Percentiles rank a stretch among this genome's conserved stretches.
These are phyloP conservation scores for Coniochaeta ligniaria DNA, from an alignment of 2,329 filamentous ascomycete species.

Conservation along the genomic window DNA sequence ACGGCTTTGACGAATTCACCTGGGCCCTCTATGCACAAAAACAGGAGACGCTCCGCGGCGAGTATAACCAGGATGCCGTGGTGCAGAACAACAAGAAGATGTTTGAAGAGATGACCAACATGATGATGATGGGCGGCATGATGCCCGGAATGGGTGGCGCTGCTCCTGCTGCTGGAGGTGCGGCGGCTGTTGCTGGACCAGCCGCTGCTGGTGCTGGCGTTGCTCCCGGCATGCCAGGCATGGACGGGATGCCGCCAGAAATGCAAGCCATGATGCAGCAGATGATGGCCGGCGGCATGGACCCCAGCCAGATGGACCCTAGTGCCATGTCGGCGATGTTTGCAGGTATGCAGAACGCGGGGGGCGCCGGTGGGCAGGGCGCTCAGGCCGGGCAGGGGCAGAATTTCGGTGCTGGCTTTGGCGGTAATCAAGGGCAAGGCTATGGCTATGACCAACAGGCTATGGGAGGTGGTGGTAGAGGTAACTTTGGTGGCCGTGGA, in stretches of 20 bases:
- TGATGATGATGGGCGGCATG: constrained; percentile 57
- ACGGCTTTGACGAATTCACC: constrained; percentile 97
- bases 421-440: constrained; percentile 36
- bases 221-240: constrained; percentile 36
- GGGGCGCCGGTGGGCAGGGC: constrained; percentile 28
- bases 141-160: constrained; percentile 42
- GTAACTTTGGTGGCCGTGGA: constrained; percentile 21
- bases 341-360: constrained; percentile 44
- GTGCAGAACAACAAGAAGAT: constrained; percentile 69
- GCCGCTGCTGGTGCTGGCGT: constrained; percentile 16
- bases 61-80: constrained; percentile 62
- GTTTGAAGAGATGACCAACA: constrained; percentile 60
- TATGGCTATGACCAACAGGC: constrained; percentile 34
- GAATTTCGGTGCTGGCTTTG: constrained; percentile 42
- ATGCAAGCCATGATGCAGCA: constrained; percentile 64
- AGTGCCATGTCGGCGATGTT: constrained; percentile 53
- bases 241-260: constrained; percentile 54
- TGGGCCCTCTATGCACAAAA: constrained; percentile 93
- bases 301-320: constrained; percentile 60
- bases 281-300: constrained; percentile 60
- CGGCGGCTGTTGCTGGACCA: constrained; percentile 2
- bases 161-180: constrained; percentile 6
- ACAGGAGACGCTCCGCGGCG: constrained; percentile 70
- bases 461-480: constrained; percentile 30
- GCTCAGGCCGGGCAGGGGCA: constrained; percentile 43